These are phyloP conservation scores for Oryza nivara DNA, from an alignment of 176 grass and related monocot genomes.

Conservation along the genomic window DNA sequence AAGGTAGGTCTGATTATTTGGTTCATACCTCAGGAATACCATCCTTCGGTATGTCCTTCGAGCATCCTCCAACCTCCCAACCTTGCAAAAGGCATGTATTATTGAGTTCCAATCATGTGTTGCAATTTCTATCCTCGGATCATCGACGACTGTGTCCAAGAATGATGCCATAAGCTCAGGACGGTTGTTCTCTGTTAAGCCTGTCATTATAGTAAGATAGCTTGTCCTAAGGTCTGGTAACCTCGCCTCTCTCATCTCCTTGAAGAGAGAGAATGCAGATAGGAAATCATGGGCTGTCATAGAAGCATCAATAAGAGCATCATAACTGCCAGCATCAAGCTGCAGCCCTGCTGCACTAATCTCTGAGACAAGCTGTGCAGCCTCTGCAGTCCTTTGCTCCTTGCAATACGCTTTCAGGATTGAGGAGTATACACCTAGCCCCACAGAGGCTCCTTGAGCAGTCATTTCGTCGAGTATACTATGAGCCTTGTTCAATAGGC, in stretches of 20 bases:
- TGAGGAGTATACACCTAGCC: conserved; percentile 80
- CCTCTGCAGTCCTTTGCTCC: conserved; percentile 86
- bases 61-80: conserved; percentile 87
- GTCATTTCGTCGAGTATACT: conserved; percentile 92
- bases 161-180: conserved; percentile 96
- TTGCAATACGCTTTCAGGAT: conserved; percentile 97
- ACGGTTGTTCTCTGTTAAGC: conserved; percentile 88
- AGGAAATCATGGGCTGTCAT: conserved; percentile 94
- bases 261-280: conserved; percentile 93
- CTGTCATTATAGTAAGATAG: conserved; percentile 98
- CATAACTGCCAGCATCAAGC: conserved; percentile 77
- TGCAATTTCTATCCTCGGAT: conserved; percentile 81
- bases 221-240: conserved; percentile 79
- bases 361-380: conserved; percentile 82
- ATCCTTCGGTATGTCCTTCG: conserved; percentile 88
- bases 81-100: conserved; percentile 94
- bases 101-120: conserved; percentile 98
- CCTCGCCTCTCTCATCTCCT: conserved; percentile 91
- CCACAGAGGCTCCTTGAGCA: conserved; percentile 65
- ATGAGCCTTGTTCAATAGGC: conserved; percentile 81
- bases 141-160: conserved; percentile 78
- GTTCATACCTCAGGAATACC: conserved; percentile 84
- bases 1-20: conserved; percentile 90
- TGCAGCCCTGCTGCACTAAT: conserved; percentile 73
- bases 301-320: conserved; percentile 89